Conservation (phyloP, 2,329 filamentous ascomycete genomes). For the Aspergillus japonicus region DNA sequence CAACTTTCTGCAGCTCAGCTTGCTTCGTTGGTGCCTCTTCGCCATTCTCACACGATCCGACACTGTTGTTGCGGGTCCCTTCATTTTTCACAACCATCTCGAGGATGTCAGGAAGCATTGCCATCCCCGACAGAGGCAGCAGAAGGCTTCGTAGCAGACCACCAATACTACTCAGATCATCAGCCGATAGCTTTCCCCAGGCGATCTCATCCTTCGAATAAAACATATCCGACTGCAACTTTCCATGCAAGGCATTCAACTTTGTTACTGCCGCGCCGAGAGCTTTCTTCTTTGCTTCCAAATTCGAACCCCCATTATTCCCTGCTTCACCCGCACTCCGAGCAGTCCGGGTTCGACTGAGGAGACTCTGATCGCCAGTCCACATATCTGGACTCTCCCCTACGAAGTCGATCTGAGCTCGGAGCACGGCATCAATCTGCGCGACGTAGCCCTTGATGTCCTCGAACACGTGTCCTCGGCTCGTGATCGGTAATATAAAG, state of each 20-base stretch:
- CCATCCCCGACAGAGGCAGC: constrained; percentile 65
- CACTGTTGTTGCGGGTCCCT: constrained; percentile 13
- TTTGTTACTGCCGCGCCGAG: constrained; percentile 37
- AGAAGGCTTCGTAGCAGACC: constrained; percentile 60
- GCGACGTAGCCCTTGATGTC: constrained; percentile 54
- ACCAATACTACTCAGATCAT: constrained; percentile 62
- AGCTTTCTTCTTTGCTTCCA: constrained; percentile 22
- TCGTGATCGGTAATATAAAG: constrained; percentile 65
- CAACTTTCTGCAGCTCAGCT: constrained; percentile 25
- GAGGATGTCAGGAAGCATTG: constrained; percentile 69
- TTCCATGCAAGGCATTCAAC: constrained; percentile 60
- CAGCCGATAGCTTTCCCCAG: constrained; percentile 65
- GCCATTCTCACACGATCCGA: constrained; percentile 1
- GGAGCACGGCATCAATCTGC: constrained; percentile 56
- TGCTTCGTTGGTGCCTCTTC: constrained; percentile 15
- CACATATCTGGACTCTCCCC: constrained; percentile 30
- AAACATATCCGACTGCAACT: constrained; percentile 62
- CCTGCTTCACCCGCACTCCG: constrained; percentile 13
- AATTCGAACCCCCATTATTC: constrained; percentile 9
- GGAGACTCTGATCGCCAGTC: constrained; percentile 11
- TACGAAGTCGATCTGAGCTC: constrained; percentile 63
- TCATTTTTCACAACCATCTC: constrained; percentile 29
- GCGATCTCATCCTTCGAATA: constrained; percentile 74
- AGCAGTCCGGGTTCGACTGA: constrained; percentile 21
- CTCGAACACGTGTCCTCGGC: constrained; percentile 61